Percentiles rank a stretch among this genome's conserved stretches.
Evolutionary conservation across 345 rosid genomes (phyloP).

Genomic region (Bretschneidera sinensis): DNA sequence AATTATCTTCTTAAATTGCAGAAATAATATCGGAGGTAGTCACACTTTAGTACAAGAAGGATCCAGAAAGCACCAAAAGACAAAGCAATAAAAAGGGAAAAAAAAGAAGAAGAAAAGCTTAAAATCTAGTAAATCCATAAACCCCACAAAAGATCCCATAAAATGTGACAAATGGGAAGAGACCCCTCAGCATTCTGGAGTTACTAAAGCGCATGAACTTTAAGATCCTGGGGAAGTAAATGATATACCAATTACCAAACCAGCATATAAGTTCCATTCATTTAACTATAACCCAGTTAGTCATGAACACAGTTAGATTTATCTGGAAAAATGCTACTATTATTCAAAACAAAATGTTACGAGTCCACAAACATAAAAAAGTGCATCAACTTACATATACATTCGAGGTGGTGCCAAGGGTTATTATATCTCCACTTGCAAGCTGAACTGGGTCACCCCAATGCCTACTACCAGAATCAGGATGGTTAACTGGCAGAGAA

Average conservation of each 20-base stretch:
- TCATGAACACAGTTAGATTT: background rate
- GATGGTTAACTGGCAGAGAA: constrained; percentile 57
- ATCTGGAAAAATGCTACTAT: constrained; percentile 1
- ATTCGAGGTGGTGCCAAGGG: constrained; percentile 77
- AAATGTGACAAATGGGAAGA: background rate
- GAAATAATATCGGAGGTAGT: background rate
- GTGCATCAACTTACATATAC: constrained; percentile 52
- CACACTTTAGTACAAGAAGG: too few relatives aligned
- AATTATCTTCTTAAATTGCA: background rate
- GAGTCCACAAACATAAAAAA: background rate
- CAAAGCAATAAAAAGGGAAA: background rate
- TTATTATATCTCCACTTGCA: constrained; percentile 73
- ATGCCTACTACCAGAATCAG: constrained; percentile 61
- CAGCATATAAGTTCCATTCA: constrained; percentile 2
- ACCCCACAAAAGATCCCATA: background rate
- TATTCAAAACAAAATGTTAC: background rate
- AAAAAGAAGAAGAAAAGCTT: too few relatives aligned
- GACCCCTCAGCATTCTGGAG: background rate
- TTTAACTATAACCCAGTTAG: background rate
- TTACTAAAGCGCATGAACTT: background rate
- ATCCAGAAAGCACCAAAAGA: background rate
- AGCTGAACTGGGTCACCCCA: constrained; percentile 82
- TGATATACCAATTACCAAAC: background rate
- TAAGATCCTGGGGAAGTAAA: background rate
- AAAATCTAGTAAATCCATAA: too few relatives aligned